Evolutionary conservation across 345 rosid genomes (phyloP).

Genomic region (Microcos paniculata): DNA sequence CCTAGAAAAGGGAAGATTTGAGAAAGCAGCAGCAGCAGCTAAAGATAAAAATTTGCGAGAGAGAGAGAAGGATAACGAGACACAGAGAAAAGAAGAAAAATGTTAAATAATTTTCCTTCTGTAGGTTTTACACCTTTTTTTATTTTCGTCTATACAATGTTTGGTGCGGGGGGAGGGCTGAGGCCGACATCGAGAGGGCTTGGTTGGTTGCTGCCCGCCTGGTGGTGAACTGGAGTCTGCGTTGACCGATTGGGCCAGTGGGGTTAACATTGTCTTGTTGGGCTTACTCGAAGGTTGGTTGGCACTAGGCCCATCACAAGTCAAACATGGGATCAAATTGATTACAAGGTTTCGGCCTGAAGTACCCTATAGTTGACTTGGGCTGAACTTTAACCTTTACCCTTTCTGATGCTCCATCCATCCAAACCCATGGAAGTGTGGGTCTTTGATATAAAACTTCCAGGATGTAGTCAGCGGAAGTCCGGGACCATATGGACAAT

Average conservation of each 20-base stretch:
- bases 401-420: too few species aligned
- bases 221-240: not conserved
- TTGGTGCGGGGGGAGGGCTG: not conserved
- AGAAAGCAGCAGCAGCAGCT: not conserved
- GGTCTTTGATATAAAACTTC: too few species aligned
- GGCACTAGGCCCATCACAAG: not conserved
- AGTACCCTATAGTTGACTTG: not conserved
- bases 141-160: too few species aligned
- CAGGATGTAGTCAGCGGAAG: too few species aligned
- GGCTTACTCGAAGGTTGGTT: not conserved
- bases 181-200: not conserved
- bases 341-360: not conserved
- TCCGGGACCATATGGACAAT: too few species aligned
- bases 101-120: too few species aligned
- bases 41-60: not conserved
- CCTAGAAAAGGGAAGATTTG: not conserved
- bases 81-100: not conserved
- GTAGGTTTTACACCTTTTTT: not conserved
- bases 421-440: too few species aligned
- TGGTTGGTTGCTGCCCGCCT: not conserved
- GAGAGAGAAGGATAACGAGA: not conserved
- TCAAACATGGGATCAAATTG: not conserved
- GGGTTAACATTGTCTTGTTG: not conserved
- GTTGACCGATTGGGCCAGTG: not conserved
- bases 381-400: not conserved